Percentiles rank a stretch among this genome's conserved stretches.
Conservation (phyloP, 371 early-diverging fungal genomes). For the Coemansia sp. region DNA sequence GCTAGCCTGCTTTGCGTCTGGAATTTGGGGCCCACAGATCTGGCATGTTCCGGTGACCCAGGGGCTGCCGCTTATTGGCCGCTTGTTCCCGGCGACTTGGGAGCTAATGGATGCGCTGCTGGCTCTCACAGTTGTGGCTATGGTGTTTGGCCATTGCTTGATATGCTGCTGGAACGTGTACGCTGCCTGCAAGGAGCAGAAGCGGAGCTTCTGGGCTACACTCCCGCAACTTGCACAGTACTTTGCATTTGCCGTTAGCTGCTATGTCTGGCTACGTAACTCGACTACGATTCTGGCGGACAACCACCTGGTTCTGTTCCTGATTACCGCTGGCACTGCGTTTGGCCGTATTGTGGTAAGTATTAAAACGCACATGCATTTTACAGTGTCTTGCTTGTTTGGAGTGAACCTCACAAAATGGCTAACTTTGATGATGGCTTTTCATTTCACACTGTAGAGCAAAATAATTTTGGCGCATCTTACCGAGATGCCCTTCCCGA, state of each 20-base stretch:
- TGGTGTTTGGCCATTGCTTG: conserved; percentile 65
- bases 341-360: conserved; percentile 83
- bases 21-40: conserved; percentile 57
- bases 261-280: conserved; percentile 70
- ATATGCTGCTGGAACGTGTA: conserved; percentile 63
- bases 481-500: conserved; percentile 75
- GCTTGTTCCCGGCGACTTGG: conserved; percentile 54
- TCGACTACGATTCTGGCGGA: conserved; percentile 63
- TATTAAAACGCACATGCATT: not conserved
- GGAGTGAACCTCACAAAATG: no score
- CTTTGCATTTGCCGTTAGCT: conserved; percentile 56
- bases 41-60: conserved; percentile 44
- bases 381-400: not conserved
- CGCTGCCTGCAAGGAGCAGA: conserved; percentile 65
- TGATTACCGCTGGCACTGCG: conserved; percentile 70
- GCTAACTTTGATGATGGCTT: no score
- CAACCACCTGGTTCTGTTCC: conserved; percentile 70
- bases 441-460: conserved; percentile 51
- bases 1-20: conserved; percentile 68
- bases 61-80: conserved; percentile 47
- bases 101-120: conserved; percentile 60
- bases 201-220: conserved; percentile 62
- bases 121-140: conserved; percentile 53
- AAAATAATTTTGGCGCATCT: conserved; percentile 87
- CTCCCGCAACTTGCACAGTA: conserved; percentile 67